phyloP scores from a whole-genome alignment of 306 rosid species.

The Dryas octopetala region DNA sequence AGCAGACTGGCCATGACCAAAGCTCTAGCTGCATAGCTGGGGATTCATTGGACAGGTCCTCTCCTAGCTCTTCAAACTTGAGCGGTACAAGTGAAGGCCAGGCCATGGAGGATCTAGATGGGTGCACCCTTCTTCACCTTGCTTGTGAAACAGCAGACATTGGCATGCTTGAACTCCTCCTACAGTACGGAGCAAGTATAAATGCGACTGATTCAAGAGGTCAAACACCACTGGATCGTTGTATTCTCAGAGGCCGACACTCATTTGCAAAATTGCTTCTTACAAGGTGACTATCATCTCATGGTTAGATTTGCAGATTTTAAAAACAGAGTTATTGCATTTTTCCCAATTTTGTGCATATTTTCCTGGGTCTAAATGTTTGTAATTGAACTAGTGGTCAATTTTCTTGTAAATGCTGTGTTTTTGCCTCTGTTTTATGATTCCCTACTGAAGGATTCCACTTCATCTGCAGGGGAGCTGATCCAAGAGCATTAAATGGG shows the following conservation, averaged over 20 bases:
- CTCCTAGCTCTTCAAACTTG: slow-evolving; percentile 49
- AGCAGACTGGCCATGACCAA: slow-evolving; percentile 62
- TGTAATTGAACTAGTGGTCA: slow-evolving; percentile 2
- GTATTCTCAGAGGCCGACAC: slow-evolving; percentile 66
- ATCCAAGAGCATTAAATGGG: slow-evolving; percentile 77
- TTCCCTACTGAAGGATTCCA: slow-evolving; percentile 19
- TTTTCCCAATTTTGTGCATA: not conserved
- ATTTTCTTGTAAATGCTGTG: not conserved
- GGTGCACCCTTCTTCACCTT: slow-evolving; percentile 86
- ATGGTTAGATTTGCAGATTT: slow-evolving; percentile 19
- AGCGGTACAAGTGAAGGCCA: slow-evolving; percentile 59
- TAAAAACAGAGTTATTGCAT: not conserved
- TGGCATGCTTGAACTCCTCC: slow-evolving; percentile 93
- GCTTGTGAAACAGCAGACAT: slow-evolving; percentile 95
- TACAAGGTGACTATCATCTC: slow-evolving; percentile 59
- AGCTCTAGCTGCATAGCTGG: slow-evolving; percentile 46
- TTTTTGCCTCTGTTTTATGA: slow-evolving; percentile 4
- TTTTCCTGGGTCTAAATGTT: not conserved
- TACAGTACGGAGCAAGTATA: slow-evolving; percentile 88
- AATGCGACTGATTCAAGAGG: slow-evolving; percentile 76
- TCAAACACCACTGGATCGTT: slow-evolving; percentile 78
- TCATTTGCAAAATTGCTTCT: slow-evolving; percentile 65
- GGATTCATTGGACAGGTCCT: slow-evolving; percentile 72
- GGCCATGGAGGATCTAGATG: slow-evolving; percentile 61
- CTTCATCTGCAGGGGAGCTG: slow-evolving; percentile 75